These are phyloP conservation scores for Passiflora organensis DNA, from an alignment of 345 rosid genomes.

Conservation along the genomic window DNA sequence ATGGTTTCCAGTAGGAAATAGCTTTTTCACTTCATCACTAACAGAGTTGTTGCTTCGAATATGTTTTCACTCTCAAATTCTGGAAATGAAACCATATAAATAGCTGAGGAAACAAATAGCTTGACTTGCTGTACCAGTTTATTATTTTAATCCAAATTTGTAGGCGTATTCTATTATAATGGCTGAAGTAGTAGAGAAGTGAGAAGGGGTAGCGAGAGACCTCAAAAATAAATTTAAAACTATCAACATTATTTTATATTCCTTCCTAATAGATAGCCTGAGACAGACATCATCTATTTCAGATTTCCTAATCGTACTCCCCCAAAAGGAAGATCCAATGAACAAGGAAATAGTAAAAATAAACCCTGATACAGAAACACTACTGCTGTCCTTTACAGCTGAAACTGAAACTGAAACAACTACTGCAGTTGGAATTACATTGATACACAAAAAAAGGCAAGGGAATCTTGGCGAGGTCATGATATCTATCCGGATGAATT, in stretches of 20 bases:
- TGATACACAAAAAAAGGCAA: conserved; percentile 32
- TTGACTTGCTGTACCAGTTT: no score
- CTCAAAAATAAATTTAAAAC: conserved; percentile 8
- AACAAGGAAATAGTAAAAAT: conserved; percentile 43
- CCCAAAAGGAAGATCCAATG: conserved; percentile 27
- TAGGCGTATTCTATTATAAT: not conserved
- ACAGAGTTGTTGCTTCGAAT: no score
- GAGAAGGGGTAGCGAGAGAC: not conserved
- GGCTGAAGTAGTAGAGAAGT: no score
- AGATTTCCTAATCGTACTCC: conserved; percentile 37
- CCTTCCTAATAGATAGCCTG: conserved; percentile 30
- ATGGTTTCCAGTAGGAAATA: no score
- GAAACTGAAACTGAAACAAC: conserved; percentile 32
- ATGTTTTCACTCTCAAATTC: no score
- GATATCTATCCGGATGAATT: conserved; percentile 17
- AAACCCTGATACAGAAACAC: conserved; percentile 36
- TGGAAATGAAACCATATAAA: no score
- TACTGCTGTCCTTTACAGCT: conserved; percentile 41
- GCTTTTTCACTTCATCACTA: no score
- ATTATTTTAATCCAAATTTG: no score
- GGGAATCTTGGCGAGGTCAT: conserved; percentile 29
- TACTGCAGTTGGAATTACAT: conserved; percentile 23
- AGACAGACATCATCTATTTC: conserved; percentile 38
- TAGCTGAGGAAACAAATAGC: no score
- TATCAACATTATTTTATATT: conserved; percentile 23